Conservation (phyloP, 345 rosid genomes). For the Erodium maritimum region DNA sequence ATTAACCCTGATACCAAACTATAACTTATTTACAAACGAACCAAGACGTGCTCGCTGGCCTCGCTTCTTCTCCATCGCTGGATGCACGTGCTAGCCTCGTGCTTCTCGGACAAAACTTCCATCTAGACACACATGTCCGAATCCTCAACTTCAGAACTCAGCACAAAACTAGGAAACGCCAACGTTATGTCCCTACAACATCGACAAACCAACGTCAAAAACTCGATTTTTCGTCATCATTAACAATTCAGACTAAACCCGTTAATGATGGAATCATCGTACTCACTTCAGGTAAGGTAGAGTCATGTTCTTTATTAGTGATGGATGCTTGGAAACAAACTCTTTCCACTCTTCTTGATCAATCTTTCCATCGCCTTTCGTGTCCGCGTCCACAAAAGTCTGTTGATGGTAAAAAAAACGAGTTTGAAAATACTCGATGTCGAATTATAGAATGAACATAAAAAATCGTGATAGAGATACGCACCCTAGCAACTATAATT, state of each 20-base stretch:
- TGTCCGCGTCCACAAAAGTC: constrained; percentile 68
- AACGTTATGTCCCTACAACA: constrained; percentile 61
- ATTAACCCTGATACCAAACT: no score
- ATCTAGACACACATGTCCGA: constrained; percentile 17
- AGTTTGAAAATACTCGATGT: background rate
- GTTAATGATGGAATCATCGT: no score
- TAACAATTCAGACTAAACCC: no score
- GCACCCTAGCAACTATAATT: constrained; percentile 67
- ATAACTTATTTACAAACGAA: no score
- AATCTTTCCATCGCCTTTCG: constrained; percentile 62
- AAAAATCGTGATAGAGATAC: background rate
- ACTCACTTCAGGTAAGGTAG: constrained; percentile 78
- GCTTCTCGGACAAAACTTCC: no score
- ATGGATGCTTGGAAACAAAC: constrained; percentile 58
- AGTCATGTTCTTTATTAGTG: constrained; percentile 87
- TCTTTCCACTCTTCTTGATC: constrained; percentile 85
- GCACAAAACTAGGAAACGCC: constrained; percentile 69
- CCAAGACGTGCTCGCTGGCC: no score
- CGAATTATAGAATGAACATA: background rate
- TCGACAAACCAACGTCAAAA: no score
- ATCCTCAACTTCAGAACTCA: constrained; percentile 51
- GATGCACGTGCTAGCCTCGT: no score
- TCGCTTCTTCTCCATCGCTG: no score
- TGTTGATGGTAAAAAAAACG: constrained; percentile 10
- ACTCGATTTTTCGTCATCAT: background rate